Base-by-base conservation (phyloP, 345 rosid species). In the Toxicodendron radicans region DNA sequence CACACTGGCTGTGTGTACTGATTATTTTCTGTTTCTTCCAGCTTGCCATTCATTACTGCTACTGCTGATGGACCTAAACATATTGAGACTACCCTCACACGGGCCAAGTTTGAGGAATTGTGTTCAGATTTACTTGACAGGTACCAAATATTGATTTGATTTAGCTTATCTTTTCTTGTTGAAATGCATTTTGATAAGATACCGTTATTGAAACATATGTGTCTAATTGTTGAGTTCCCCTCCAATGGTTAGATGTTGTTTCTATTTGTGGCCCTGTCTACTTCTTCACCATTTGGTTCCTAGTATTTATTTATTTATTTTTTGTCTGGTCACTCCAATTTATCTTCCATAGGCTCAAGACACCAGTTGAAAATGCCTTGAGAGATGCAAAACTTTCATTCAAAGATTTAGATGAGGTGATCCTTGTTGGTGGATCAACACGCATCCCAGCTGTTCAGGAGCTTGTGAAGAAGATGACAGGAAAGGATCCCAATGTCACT, bases 1-100 rank as follows among this genome's bases (percentile, higher is more conserved):
- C 49, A 2, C 14, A 1, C 12, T 14, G 20, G 7, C 7, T 10
- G 2, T 8, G 10, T 49, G 53, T 13, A 48, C 63, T 23, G 32
- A 35, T 52, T 20, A 4, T 14, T 16, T 64, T 54, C 0, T 56
- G 43, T 64, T 7, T 45, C 38, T 54, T 73, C 18, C 88, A 94
- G 99, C 72, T 87, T 95, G 90, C 99, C 99, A 46, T 95, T 95
- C 89, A 93, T 95, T 73, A 93, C 99, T 21, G 99, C 98, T 58
- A 95, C 98, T 23, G 92, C 98, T 16, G 99, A 95, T 85, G 99
- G 99, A 20, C 99, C 98, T 18, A 95, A 95, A 75, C 89, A 87
- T 74, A 87, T 87, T 48, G 89, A 87, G 81, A 82, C 89, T 24
- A 85, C 86, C 21, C 75, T 87, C 54, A 87, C 89, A 58, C 82